Evolutionary conservation across 2,329 filamentous ascomycete genomes (phyloP).

Genomic region (Cytospora paraplurivora): DNA sequence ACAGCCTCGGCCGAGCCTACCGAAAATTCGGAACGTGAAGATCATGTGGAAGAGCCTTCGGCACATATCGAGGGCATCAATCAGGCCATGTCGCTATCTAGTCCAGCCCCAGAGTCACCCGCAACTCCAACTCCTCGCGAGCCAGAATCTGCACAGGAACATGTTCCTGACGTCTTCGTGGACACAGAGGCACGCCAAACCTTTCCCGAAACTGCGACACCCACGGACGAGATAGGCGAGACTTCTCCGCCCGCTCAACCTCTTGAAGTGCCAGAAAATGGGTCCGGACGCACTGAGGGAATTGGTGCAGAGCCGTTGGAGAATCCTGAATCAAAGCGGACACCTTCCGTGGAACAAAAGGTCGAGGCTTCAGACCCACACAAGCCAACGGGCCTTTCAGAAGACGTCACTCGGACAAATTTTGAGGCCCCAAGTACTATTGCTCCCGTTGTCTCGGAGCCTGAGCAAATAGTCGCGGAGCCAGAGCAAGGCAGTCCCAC

Average conservation of each 20-base stretch:
- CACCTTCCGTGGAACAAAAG: neutral
- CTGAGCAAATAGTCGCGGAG: neutral
- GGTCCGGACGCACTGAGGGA: neutral
- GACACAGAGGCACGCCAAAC: neutral
- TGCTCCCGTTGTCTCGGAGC: neutral
- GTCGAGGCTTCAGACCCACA: neutral
- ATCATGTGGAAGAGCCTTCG: neutral
- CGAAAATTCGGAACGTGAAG: neutral
- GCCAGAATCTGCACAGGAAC: conserved; percentile 1
- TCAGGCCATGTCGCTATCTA: neutral
- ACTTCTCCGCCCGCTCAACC: neutral
- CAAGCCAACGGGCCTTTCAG: neutral
- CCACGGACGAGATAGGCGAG: neutral
- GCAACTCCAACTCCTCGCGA: neutral
- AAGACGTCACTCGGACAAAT: neutral
- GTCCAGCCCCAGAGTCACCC: neutral
- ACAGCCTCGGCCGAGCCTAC: neutral
- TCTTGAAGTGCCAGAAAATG: neutral
- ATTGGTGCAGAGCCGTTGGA: too few relatives aligned
- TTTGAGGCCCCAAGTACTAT: neutral
- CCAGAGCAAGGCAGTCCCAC: neutral
- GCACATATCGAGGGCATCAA: neutral
- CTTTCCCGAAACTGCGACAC: neutral
- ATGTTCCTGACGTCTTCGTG: neutral
- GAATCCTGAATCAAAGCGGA: neutral